Evolutionary conservation across 2,329 filamentous ascomycete genomes (phyloP).

Genomic region (Phaeosphaeriaceae sp.): DNA sequence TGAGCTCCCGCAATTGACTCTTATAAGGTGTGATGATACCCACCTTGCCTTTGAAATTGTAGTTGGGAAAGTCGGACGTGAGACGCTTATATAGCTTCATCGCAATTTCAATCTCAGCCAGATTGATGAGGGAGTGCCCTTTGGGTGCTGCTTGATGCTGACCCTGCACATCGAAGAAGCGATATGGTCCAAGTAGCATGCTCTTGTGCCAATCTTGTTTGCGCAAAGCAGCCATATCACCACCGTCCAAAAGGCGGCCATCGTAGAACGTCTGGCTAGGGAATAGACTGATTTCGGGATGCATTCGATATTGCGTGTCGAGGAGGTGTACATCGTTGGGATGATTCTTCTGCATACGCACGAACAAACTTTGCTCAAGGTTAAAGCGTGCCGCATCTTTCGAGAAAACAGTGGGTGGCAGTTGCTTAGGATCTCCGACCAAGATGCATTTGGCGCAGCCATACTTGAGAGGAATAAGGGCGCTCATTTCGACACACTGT

Average conservation of each 20-base stretch:
- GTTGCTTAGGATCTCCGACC: constrained; percentile 95
- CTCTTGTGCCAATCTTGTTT: constrained; percentile 85
- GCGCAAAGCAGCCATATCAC: constrained; percentile 79
- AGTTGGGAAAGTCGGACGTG: constrained; percentile 70
- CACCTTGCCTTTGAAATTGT: constrained; percentile 81
- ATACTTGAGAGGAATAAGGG: constrained; percentile 95
- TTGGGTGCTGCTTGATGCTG: constrained; percentile 80
- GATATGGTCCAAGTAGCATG: constrained; percentile 84
- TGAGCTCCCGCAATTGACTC: constrained; percentile 83
- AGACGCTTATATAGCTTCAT: constrained; percentile 85
- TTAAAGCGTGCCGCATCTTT: constrained; percentile 90
- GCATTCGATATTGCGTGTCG: constrained; percentile 99
- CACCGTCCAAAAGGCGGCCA: constrained; percentile 81
- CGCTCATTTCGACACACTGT: constrained; percentile 96
- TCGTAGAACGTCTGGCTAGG: constrained; percentile 95
- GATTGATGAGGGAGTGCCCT: constrained; percentile 89
- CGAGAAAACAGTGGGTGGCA: constrained; percentile 94
- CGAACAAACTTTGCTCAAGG: constrained; percentile 97
- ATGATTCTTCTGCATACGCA: constrained; percentile 95
- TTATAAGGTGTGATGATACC: constrained; percentile 99
- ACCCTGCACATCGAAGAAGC: constrained; percentile 96
- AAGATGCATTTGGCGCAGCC: constrained; percentile 96
- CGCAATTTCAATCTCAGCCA: constrained; percentile 84
- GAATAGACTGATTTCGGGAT: constrained; percentile 92
- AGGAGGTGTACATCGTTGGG: constrained; percentile 88